These are phyloP conservation scores for Eucalyptus albens DNA, from an alignment of 345 rosid genomes.

Conservation along the genomic window DNA sequence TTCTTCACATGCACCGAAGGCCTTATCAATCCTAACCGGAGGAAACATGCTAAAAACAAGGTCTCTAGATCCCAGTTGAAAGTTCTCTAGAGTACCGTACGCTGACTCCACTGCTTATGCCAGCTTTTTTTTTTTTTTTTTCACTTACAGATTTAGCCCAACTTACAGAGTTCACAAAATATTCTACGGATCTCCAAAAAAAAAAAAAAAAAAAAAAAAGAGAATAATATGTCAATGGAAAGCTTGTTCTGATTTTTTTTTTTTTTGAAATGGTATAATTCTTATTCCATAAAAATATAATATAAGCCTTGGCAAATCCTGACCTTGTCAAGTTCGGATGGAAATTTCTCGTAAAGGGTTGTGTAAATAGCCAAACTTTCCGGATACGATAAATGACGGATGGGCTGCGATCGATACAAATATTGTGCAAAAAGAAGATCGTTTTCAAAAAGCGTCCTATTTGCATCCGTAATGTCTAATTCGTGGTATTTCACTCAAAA, in stretches of 20 bases:
- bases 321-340: no score
- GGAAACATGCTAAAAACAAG: background rate
- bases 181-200: background rate
- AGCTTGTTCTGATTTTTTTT: background rate
- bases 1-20: background rate
- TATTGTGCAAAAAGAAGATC: no score
- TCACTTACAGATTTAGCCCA: background rate
- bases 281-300: no score
- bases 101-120: background rate
- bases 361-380: no score
- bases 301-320: no score
- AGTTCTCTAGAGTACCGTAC: background rate
- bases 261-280: background rate
- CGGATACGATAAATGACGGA: no score
- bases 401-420: no score
- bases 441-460: no score
- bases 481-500: no score
- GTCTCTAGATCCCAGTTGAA: background rate
- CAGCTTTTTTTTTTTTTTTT: background rate
- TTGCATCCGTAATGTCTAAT: no score
- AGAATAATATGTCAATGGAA: background rate
- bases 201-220: background rate
- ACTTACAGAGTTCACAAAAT: background rate
- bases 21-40: background rate
- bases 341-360: no score